phyloP scores from a whole-genome alignment of 768 basidiomycete species.

The Russula sp. region DNA sequence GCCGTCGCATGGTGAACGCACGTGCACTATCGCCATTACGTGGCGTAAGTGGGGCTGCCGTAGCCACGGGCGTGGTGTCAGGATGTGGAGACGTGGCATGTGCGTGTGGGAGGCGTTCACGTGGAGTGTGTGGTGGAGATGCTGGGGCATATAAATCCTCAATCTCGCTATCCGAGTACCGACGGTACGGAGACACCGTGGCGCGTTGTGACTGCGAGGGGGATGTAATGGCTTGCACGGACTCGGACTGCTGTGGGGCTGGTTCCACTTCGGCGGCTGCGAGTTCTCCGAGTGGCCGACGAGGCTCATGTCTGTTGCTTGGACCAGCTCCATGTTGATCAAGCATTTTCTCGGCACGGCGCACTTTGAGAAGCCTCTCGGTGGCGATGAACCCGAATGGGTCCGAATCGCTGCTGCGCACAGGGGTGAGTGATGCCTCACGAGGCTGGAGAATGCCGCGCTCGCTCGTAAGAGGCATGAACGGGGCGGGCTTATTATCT shows the following conservation, averaged over 20 bases:
- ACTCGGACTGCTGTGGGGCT: not conserved
- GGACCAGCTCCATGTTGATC: constrained; percentile 1
- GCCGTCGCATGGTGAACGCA: constrained; percentile 20
- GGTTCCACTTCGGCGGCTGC: not conserved
- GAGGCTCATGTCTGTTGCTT: constrained; percentile 5
- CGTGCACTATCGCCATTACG: constrained; percentile 17
- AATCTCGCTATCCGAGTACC: constrained; percentile 21
- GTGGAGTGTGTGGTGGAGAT: constrained; percentile 12
- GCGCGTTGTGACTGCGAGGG: not conserved
- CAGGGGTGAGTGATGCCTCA: not conserved
- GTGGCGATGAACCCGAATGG: constrained; percentile 22
- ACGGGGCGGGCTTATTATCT: not conserved
- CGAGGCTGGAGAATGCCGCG: constrained; percentile 22
- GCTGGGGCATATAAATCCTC: constrained; percentile 21
- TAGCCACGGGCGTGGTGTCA: constrained; percentile 4
- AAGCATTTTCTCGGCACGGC: constrained; percentile 3
- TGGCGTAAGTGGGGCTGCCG: constrained; percentile 11
- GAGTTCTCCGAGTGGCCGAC: constrained; percentile 16
- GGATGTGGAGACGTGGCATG: not conserved
- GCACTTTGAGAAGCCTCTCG: constrained; percentile 18
- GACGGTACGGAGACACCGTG: not conserved
- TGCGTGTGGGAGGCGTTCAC: constrained; percentile 9
- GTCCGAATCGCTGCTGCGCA: constrained; percentile 15
- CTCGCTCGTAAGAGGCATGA: constrained; percentile 6
- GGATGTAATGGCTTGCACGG: not conserved